phyloP scores from a whole-genome alignment of 1,284 basidiomycete genomes.

The Leccinum solheimii region DNA sequence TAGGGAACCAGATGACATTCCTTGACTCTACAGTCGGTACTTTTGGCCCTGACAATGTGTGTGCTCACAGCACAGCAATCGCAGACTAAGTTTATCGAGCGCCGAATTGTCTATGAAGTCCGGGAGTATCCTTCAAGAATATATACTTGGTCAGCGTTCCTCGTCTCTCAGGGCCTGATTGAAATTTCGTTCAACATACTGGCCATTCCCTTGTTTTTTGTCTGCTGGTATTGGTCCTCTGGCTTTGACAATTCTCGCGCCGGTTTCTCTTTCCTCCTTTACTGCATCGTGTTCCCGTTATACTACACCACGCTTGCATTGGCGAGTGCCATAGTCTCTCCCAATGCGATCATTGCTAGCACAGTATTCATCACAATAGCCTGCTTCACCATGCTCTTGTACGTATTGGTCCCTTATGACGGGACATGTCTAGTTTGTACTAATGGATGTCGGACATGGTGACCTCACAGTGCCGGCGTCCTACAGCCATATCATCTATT shows the following conservation, averaged over 20 bases:
- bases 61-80: slow-evolving; percentile 21
- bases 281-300: slow-evolving; percentile 47
- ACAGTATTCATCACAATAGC: slow-evolving; percentile 63
- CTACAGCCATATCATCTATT: slow-evolving; percentile 60
- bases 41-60: not conserved
- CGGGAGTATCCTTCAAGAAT: slow-evolving; percentile 75
- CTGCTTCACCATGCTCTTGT: slow-evolving; percentile 42
- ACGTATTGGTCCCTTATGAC: not conserved
- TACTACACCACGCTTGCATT: slow-evolving; percentile 56
- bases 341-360: slow-evolving; percentile 60
- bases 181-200: slow-evolving; percentile 68
- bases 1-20: not conserved
- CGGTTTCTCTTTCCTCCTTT: slow-evolving; percentile 53
- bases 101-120: slow-evolving; percentile 61
- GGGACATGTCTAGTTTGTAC: not conserved
- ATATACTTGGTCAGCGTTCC: slow-evolving; percentile 78
- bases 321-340: slow-evolving; percentile 62
- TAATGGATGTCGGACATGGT: slow-evolving; percentile 26
- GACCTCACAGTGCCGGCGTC: slow-evolving; percentile 56
- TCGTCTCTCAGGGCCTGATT: slow-evolving; percentile 58
- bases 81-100: slow-evolving; percentile 17
- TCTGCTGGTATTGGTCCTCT: slow-evolving; percentile 71
- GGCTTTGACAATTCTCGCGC: slow-evolving; percentile 46
- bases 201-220: slow-evolving; percentile 54
- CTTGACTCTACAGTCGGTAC: slow-evolving; percentile 14